These are phyloP conservation scores for Angomonas desouzai DNA, from an alignment of 208 protist species.

Conservation along the genomic window DNA sequence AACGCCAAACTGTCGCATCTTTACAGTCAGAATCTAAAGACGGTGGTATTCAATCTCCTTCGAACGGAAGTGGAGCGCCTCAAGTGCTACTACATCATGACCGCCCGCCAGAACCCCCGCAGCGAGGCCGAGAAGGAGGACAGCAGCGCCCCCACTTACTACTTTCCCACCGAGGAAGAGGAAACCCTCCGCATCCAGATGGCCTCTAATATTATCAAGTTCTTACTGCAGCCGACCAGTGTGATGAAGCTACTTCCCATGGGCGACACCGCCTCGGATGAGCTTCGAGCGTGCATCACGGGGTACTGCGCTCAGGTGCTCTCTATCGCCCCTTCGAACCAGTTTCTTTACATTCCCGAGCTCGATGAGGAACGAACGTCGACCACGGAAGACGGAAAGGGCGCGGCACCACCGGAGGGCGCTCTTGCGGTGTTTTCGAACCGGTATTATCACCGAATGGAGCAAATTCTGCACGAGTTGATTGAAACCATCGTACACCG, in stretches of 20 bases:
- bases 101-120: conserved; percentile 9
- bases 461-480: conserved; percentile 44
- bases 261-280: conserved; percentile 20
- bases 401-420: not conserved
- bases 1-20: conserved; percentile 14
- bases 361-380: not conserved
- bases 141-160: conserved; percentile 11
- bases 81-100: conserved; percentile 60
- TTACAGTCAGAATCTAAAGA: conserved; percentile 61
- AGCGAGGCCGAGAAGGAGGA: not conserved
- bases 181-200: conserved; percentile 61
- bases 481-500: conserved; percentile 42
- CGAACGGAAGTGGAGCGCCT: conserved; percentile 65
- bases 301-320: conserved; percentile 30
- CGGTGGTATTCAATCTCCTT: conserved; percentile 57
- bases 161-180: conserved; percentile 58
- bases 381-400: not conserved
- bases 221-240: conserved; percentile 74
- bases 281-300: conserved; percentile 36
- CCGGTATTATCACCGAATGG: conserved; percentile 55
- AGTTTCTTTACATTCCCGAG: conserved; percentile 21
- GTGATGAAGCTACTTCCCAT: conserved; percentile 36
- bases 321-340: conserved; percentile 29
- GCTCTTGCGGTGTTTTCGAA: conserved; percentile 17
- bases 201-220: conserved; percentile 72